Conservation (phyloP, 2,329 filamentous ascomycete species). For the Nemania serpens region DNA sequence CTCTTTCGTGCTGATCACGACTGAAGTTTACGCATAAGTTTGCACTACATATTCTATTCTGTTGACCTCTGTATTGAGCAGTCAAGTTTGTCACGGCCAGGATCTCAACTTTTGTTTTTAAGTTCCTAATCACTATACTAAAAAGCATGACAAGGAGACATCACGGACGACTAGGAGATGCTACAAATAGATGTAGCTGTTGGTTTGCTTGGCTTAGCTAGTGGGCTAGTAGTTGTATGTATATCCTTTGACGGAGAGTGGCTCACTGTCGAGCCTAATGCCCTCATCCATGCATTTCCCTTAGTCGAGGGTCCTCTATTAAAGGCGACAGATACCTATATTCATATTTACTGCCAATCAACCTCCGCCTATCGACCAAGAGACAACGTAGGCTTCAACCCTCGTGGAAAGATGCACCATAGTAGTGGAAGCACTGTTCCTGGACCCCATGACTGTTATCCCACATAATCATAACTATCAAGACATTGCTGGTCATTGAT, state of each 20-base stretch:
- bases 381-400: background rate
- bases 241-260: background rate
- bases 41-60: background rate
- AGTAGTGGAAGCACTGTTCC: background rate
- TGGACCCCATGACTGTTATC: background rate
- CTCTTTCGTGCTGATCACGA: too few species aligned
- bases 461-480: background rate
- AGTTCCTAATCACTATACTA: background rate
- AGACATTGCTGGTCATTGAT: background rate
- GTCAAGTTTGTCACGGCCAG: background rate
- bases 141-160: background rate
- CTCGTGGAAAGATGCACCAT: background rate
- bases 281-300: background rate
- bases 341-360: background rate
- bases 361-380: background rate
- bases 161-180: background rate
- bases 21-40: too few species aligned
- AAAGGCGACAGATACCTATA: background rate
- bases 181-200: background rate
- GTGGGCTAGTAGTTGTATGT: background rate
- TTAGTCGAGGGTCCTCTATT: background rate
- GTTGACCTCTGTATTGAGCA: background rate
- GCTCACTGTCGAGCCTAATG: background rate
- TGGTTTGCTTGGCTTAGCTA: background rate
- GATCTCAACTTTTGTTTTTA: background rate